Evolutionary conservation across 768 basidiomycete genomes (phyloP).

Genomic region (Boletus tylopilopsis): DNA sequence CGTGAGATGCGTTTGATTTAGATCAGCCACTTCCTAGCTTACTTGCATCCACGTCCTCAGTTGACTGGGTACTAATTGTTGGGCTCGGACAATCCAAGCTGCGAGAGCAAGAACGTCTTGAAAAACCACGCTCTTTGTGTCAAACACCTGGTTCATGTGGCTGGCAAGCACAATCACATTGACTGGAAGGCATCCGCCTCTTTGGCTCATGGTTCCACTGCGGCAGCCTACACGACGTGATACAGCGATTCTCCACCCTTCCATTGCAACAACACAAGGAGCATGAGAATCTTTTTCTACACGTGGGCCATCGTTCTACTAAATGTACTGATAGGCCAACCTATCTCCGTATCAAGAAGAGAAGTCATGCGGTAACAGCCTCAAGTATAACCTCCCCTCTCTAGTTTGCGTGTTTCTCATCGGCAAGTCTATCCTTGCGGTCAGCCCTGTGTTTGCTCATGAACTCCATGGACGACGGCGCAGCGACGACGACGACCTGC

Average conservation of each 20-base stretch:
- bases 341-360: background rate
- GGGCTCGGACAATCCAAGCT: too few species aligned
- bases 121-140: background rate
- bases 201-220: slow-evolving; percentile 17
- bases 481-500: too few species aligned
- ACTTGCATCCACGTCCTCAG: background rate
- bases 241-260: slow-evolving; percentile 25
- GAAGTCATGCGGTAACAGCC: background rate
- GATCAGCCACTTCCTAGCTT: too few species aligned
- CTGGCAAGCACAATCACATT: background rate
- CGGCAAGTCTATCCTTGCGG: background rate
- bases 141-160: background rate
- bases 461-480: too few species aligned
- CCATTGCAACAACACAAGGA: slow-evolving; percentile 20
- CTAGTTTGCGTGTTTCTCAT: background rate
- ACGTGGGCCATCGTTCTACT: slow-evolving; percentile 14
- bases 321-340: slow-evolving; percentile 4
- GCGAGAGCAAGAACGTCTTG: background rate
- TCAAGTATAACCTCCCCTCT: background rate
- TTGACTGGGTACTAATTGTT: too few species aligned
- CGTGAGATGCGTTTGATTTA: slow-evolving; percentile 26
- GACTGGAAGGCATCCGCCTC: slow-evolving; percentile 12
- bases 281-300: slow-evolving; percentile 15
- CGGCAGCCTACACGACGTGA: slow-evolving; percentile 15
- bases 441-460: background rate